These are phyloP conservation scores for Talaromyces adpressus DNA, from an alignment of 495 filamentous ascomycete genomes.

Conservation along the genomic window DNA sequence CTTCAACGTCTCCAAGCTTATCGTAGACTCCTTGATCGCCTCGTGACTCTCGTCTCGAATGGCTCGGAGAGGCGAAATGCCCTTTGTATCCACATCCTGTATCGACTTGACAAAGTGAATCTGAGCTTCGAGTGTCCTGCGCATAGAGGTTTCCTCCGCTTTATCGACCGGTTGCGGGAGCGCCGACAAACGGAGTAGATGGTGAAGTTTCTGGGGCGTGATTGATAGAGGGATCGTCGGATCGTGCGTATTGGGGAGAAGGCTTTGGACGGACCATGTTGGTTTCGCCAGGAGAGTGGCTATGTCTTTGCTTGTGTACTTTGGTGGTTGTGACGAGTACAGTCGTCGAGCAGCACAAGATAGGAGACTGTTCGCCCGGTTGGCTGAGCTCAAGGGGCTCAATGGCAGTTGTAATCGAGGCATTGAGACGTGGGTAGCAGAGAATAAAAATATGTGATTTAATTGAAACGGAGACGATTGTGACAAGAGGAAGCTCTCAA, in stretches of 20 bases:
- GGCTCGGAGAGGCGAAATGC: conserved; percentile 61
- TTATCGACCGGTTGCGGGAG: conserved; percentile 61
- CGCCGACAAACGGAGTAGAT: conserved; percentile 86
- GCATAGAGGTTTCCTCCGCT: conserved; percentile 55
- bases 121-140: conserved; percentile 70
- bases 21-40: conserved; percentile 45
- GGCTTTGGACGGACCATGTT: conserved; percentile 77
- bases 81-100: conserved; percentile 67
- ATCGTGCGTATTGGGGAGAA: conserved; percentile 47
- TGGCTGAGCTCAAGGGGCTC: neutral
- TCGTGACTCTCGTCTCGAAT: conserved; percentile 73
- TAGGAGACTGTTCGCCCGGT: neutral
- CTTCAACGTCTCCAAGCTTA: conserved; percentile 43
- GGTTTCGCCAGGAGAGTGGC: conserved; percentile 59
- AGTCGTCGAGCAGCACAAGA: neutral
- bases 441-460: neutral
- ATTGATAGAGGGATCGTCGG: conserved; percentile 18
- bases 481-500: neutral
- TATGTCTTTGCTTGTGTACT: conserved; percentile 27
- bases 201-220: conserved; percentile 56
- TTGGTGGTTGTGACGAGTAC: conserved; percentile 4
- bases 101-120: conserved; percentile 83
- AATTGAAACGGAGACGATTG: neutral
- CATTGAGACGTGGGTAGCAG: neutral
- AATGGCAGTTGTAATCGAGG: neutral